Base-by-base conservation (phyloP, 768 basidiomycete species). In the Butyriboletus loyo region DNA sequence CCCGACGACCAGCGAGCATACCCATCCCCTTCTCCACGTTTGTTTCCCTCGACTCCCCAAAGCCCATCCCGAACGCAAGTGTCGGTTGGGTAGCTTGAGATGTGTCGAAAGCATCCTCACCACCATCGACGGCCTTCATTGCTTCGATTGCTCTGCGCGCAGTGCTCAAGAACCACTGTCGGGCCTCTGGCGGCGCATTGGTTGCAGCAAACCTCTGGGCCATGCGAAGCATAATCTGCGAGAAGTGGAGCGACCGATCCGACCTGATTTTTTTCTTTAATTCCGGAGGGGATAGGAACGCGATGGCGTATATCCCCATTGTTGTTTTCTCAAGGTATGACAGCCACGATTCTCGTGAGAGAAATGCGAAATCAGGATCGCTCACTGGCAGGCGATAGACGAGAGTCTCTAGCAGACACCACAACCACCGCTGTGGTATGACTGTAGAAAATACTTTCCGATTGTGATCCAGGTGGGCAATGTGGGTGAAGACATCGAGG, bases 21-120 rank as follows among this genome's bases (percentile, higher is more conserved):
- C 90, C 90, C 19, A 82, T 85, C 7, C 91, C 91, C 54, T 77
- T 83, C 66, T 92, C 89, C 42, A 78, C 72, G 10, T 75, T 74
- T 17, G 68, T 78, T 59, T 90, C 87, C 8, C 81, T 83, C 38
- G 80, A 77, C 64, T 91, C 91, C 1, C 86, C 82, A 61, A 86
- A 91, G 14, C 88, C 90, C 79, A 92, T 87, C n/a, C 89, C 90
- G 65, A 91, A 92, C 5, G 86, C 76, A 46, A 92, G 76, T 4
- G 81, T 79, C 5, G 89, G 78, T 44, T 75, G 75, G 19, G 72
- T 71, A 19, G 82, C 69, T 56, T 85, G 82, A 3, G 84, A 75
- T 5, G 78, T 80, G 62, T 90, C 89, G 57, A 89, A 87, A 34
- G 80, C 75, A 64, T 92, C 90, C 58, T 82, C 81, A 10, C 76